Evolutionary conservation across 495 filamentous ascomycete genomes (phyloP).

Genomic region (Penicillium cinerascens): DNA sequence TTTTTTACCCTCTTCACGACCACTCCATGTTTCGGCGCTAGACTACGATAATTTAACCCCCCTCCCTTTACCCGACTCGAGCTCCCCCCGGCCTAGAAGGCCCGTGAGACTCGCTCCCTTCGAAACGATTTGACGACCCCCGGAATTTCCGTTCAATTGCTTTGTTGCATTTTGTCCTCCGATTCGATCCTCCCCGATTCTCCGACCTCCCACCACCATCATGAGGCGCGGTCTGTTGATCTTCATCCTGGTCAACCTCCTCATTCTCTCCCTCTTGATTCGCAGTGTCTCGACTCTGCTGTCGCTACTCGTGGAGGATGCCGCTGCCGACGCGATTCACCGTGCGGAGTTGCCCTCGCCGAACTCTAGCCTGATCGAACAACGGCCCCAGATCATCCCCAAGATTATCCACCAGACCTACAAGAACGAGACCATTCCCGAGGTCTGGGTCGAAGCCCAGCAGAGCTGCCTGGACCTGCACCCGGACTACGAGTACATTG

Average conservation of each 20-base stretch:
- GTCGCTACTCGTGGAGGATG: slow-evolving; percentile 65
- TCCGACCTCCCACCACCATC: slow-evolving; percentile 30
- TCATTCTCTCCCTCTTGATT: slow-evolving; percentile 56
- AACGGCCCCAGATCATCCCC: slow-evolving; percentile 66
- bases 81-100: neutral
- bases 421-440: slow-evolving; percentile 71
- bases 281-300: slow-evolving; percentile 63
- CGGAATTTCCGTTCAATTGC: neutral
- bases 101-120: neutral
- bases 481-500: slow-evolving; percentile 77
- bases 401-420: slow-evolving; percentile 93
- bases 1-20: neutral
- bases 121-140: neutral
- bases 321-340: slow-evolving; percentile 60
- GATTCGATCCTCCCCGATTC: neutral
- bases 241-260: slow-evolving; percentile 58
- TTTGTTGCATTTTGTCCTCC: neutral
- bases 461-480: slow-evolving; percentile 74
- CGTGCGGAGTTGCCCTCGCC: slow-evolving; percentile 61
- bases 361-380: slow-evolving; percentile 56
- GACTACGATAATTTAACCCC: neutral
- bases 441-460: slow-evolving; percentile 69
- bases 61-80: neutral
- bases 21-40: neutral
- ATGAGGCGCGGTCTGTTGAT: slow-evolving; percentile 64